Percentiles rank a stretch among this genome's conserved stretches.
Conservation (phyloP, 1,139 yeast species). For the Hyphopichia fennica region DNA sequence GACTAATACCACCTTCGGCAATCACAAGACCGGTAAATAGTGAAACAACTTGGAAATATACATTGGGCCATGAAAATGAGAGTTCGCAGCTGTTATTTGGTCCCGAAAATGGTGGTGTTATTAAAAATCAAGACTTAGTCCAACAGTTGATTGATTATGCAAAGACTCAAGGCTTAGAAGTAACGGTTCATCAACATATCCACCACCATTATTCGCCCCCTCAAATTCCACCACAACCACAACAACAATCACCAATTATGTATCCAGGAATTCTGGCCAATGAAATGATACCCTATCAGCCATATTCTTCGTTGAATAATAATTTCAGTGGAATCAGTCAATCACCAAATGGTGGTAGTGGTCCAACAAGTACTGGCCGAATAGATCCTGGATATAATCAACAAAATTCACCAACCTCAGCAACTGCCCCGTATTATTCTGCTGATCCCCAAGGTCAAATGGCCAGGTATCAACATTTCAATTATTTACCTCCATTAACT, state of each 20-base stretch:
- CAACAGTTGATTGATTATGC: conserved; percentile 64
- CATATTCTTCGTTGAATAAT: not conserved
- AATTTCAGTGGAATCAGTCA: not conserved
- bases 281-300: not conserved
- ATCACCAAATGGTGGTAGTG: not conserved
- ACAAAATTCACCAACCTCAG: conserved; percentile 3
- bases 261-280: not conserved
- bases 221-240: not conserved
- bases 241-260: not conserved
- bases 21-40: conserved; percentile 13
- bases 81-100: conserved; percentile 20
- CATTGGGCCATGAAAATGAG: conserved; percentile 14
- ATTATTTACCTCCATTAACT: conserved; percentile 67
- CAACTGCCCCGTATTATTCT: conserved; percentile 8
- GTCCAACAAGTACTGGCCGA: not conserved
- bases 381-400: not conserved
- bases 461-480: conserved; percentile 66
- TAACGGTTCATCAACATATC: conserved; percentile 83
- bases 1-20: conserved; percentile 1
- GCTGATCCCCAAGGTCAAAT: conserved; percentile 59
- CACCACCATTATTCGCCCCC: conserved; percentile 63
- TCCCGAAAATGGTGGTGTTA: conserved; percentile 43
- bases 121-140: conserved; percentile 52
- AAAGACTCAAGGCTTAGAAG: conserved; percentile 53
- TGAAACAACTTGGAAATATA: conserved; percentile 36